phyloP scores from a whole-genome alignment of 1,139 yeast species.

The Hemisphaericaspora lyxosophila region DNA sequence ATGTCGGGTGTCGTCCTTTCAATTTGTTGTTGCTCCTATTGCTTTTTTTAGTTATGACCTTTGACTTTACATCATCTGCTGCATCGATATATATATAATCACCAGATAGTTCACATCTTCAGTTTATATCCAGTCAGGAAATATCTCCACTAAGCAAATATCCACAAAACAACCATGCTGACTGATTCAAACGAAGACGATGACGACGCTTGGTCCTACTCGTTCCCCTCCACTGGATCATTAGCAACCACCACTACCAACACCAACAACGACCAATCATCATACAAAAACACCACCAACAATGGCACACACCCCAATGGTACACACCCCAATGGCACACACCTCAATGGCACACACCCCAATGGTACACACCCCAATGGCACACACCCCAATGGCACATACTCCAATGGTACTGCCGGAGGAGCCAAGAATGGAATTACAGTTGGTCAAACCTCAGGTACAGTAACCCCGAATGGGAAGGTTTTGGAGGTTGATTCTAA shows the following conservation, averaged over 20 bases:
- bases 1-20: no score
- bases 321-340: no score
- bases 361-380: background rate
- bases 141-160: no score
- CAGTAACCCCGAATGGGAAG: background rate
- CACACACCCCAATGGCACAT: background rate
- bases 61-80: no score
- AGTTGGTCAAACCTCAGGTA: background rate
- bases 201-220: constrained; percentile 47
- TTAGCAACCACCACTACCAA: constrained; percentile 16
- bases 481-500: background rate
- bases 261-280: background rate
- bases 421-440: background rate
- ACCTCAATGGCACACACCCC: background rate
- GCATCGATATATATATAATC: no score
- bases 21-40: no score
- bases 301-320: background rate
- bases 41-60: no score
- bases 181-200: constrained; percentile 25
- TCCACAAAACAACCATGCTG: no score
- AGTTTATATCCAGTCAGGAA: no score
- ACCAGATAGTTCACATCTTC: no score
- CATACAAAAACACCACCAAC: background rate
- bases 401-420: background rate
- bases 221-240: constrained; percentile 44